Conservation (phyloP, 1,284 basidiomycete genomes). For the Heterobasidion annosum region DNA sequence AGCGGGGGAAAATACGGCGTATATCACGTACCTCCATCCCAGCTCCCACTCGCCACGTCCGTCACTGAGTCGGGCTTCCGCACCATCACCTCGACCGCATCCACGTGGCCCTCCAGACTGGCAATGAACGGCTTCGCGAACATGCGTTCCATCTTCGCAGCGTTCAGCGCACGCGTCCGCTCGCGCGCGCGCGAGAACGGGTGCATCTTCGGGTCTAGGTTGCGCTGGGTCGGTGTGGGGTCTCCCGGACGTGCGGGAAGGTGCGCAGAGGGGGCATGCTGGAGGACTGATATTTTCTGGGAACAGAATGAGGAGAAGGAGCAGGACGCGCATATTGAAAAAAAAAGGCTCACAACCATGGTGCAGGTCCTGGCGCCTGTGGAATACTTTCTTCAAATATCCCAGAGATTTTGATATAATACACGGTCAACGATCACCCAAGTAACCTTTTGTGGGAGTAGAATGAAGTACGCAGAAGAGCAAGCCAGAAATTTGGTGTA, state of each 20-base stretch:
- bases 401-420: neutral
- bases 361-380: no score
- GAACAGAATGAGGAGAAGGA: neutral
- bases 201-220: slow-evolving; percentile 90
- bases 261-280: slow-evolving; percentile 75
- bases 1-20: neutral
- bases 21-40: slow-evolving; percentile 76
- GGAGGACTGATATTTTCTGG: slow-evolving; percentile 84
- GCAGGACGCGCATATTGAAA: neutral
- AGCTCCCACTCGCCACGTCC: slow-evolving; percentile 87
- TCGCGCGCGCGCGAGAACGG: slow-evolving; percentile 91
- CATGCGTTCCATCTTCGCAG: slow-evolving; percentile 94
- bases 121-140: slow-evolving; percentile 96
- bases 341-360: slow-evolving; percentile 4
- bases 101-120: slow-evolving; percentile 86
- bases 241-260: slow-evolving; percentile 67
- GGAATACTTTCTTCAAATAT: no score
- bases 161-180: slow-evolving; percentile 90
- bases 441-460: no score
- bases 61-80: slow-evolving; percentile 74
- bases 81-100: slow-evolving; percentile 88
- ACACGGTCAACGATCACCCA: neutral
- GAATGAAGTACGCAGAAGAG: no score
- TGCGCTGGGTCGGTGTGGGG: slow-evolving; percentile 82
- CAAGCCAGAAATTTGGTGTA: no score